Percentiles rank a stretch among this genome's conserved stretches.
Conservation (phyloP, 2,329 filamentous ascomycete species). For the Penicillium sp. region DNA sequence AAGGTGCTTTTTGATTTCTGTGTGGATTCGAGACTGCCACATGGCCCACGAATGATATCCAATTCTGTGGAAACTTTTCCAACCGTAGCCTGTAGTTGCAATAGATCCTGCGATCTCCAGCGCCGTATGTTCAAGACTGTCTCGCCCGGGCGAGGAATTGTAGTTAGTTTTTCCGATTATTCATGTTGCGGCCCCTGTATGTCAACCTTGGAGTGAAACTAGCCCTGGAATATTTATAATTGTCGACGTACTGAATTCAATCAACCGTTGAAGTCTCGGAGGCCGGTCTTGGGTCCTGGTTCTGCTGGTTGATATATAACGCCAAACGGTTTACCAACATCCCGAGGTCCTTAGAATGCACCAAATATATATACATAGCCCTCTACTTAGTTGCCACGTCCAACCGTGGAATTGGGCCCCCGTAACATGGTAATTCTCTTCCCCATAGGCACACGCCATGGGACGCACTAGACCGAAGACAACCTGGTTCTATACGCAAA, state of each 20-base stretch:
- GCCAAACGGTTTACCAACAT: not conserved
- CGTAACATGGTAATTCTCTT: too few relatives aligned
- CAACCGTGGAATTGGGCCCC: not conserved
- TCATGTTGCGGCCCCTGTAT: too few relatives aligned
- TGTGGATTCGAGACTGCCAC: conserved; percentile 18
- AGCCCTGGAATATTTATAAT: too few relatives aligned
- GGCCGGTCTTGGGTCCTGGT: too few relatives aligned
- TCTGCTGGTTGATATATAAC: not conserved
- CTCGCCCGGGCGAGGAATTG: too few relatives aligned
- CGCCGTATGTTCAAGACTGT: too few relatives aligned
- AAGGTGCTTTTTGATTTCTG: conserved; percentile 15
- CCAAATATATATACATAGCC: not conserved
- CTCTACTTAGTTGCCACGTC: not conserved
- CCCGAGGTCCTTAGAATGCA: not conserved
- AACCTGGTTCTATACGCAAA: not conserved
- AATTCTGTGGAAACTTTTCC: conserved; percentile 8
- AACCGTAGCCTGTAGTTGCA: not conserved
- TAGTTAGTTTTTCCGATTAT: too few relatives aligned
- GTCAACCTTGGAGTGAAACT: too few relatives aligned
- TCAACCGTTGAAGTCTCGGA: too few relatives aligned
- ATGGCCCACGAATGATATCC: conserved; percentile 18
- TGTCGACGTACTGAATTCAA: too few relatives aligned
- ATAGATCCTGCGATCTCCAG: not conserved
- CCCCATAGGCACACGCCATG: not conserved
- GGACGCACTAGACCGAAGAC: not conserved